Conservation (phyloP, 495 filamentous ascomycete genomes). For the Penicillium flavigenum region DNA sequence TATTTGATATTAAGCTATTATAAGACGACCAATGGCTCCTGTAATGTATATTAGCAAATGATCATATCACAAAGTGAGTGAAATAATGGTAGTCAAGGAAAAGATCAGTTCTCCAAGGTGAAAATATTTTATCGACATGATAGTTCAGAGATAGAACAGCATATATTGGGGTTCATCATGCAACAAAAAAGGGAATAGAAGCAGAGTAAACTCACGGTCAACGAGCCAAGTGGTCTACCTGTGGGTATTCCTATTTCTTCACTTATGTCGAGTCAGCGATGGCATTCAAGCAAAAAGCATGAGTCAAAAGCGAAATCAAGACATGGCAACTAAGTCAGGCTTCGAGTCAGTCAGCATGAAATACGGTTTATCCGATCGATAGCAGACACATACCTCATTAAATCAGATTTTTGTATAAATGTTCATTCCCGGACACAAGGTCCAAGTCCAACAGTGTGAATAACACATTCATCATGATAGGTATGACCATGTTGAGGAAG, state of each 20-base stretch:
- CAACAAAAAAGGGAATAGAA: slow-evolving; percentile 16
- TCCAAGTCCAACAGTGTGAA: slow-evolving; percentile 98
- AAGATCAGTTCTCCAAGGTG: slow-evolving; percentile 95
- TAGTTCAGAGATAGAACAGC: slow-evolving; percentile 76
- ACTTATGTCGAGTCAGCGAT: slow-evolving; percentile 34
- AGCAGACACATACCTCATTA: slow-evolving; percentile 76
- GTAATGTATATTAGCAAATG: slow-evolving; percentile 24
- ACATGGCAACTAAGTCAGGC: slow-evolving; percentile 51
- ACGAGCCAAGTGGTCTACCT: slow-evolving; percentile 6
- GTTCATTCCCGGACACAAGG: slow-evolving; percentile 70
- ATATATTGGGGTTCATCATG: slow-evolving; percentile 69
- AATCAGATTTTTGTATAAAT: slow-evolving; percentile 94
- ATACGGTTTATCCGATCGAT: background rate
- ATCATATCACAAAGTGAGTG: slow-evolving; percentile 21
- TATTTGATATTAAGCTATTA: slow-evolving; percentile 11
- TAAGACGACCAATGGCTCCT: slow-evolving; percentile 10
- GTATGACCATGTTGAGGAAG: slow-evolving; percentile 40
- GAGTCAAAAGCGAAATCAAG: slow-evolving; percentile 28
- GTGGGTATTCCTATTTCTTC: slow-evolving; percentile 25
- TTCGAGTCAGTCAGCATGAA: slow-evolving; percentile 44
- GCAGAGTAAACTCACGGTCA: slow-evolving; percentile 31
- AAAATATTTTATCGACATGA: slow-evolving; percentile 71
- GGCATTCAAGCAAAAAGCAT: slow-evolving; percentile 29
- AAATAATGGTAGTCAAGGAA: slow-evolving; percentile 21
- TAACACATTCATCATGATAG: slow-evolving; percentile 73